Conservation (phyloP, 2,329 filamentous ascomycete species). For the Talaromyces sp. region DNA sequence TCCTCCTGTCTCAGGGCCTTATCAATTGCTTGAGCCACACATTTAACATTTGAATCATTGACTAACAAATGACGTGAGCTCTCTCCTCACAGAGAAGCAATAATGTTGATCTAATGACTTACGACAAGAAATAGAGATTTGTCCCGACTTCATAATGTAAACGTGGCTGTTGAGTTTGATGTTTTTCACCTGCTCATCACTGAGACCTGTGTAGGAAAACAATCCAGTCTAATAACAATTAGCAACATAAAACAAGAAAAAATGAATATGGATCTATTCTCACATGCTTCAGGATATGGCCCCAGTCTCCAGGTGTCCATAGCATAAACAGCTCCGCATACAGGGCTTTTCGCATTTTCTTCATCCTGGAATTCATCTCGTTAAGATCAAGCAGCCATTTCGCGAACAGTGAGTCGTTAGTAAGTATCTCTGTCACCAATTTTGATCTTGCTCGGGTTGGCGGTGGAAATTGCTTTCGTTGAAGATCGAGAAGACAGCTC, state of each 20-base stretch:
- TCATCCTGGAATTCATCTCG: slow-evolving; percentile 4
- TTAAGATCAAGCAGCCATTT: background rate
- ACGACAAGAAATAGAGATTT: slow-evolving; percentile 2
- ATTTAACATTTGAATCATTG: background rate
- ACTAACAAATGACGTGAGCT: background rate
- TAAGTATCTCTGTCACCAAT: background rate
- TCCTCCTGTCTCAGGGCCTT: background rate
- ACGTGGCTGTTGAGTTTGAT: background rate
- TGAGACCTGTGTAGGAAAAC: slow-evolving; percentile 6
- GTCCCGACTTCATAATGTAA: slow-evolving; percentile 5
- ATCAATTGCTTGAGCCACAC: background rate
- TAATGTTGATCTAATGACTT: background rate
- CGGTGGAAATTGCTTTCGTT: slow-evolving; percentile 2
- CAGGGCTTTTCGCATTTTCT: background rate
- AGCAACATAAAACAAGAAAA: too few relatives aligned
- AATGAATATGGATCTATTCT: background rate
- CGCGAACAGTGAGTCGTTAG: background rate
- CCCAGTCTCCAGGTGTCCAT: slow-evolving; percentile 4
- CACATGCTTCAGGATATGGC: slow-evolving; percentile 4
- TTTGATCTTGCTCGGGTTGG: background rate
- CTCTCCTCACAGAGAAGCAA: background rate
- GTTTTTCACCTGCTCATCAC: background rate
- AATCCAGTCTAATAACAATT: background rate
- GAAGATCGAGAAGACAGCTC: background rate
- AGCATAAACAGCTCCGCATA: background rate